phyloP scores from a whole-genome alignment of 2,329 filamentous ascomycete genomes.

The Amesomyces nigricolor region DNA sequence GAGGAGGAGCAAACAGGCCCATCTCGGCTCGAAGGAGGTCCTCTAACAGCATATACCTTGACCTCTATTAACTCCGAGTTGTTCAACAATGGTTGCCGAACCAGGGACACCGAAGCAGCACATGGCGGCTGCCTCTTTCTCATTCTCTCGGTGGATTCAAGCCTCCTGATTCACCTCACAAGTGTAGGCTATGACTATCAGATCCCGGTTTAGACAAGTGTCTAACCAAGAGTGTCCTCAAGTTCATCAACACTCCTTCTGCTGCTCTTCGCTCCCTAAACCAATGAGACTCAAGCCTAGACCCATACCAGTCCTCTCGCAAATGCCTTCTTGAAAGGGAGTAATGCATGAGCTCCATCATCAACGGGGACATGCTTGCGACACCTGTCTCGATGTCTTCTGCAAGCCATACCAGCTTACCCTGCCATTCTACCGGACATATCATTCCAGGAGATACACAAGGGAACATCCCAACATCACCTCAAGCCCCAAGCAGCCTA shows the following conservation, averaged over 20 bases:
- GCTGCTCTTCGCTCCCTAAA: no score
- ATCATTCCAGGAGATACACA: background rate
- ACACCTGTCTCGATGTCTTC: no score
- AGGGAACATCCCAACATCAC: background rate
- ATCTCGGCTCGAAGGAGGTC: no score
- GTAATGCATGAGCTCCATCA: no score
- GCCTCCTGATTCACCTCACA: background rate
- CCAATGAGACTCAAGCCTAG: background rate
- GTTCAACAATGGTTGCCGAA: background rate
- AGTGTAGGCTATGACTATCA: background rate
- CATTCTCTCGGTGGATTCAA: background rate
- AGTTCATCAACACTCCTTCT: background rate
- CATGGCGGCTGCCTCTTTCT: background rate
- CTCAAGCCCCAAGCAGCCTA: slow-evolving; percentile 34
- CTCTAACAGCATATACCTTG: background rate
- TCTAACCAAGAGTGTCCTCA: slow-evolving; percentile 2
- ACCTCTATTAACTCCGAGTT: background rate
- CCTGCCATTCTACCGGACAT: background rate
- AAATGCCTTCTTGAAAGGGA: no score
- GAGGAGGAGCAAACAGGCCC: no score
- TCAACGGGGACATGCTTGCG: no score
- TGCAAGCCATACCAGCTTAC: background rate
- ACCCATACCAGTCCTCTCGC: no score
- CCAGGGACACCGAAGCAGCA: background rate
- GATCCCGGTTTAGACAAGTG: background rate